Evolutionary conservation across 1,284 basidiomycete species (phyloP).

Genomic region (Mrakiaceae sp.): DNA sequence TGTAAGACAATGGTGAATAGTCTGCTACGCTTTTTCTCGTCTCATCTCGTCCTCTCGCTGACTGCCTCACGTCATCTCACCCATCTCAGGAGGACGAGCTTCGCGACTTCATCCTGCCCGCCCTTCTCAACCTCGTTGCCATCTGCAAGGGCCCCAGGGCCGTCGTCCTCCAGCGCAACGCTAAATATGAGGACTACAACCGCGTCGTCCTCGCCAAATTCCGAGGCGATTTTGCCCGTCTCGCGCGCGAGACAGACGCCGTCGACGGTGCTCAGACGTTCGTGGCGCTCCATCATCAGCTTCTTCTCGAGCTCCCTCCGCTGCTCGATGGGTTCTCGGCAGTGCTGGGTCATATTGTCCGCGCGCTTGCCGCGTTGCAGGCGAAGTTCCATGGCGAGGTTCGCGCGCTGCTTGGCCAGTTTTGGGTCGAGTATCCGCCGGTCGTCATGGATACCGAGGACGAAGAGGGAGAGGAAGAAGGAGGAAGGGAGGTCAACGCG

Average conservation of each 20-base stretch:
- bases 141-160: slow-evolving; percentile 29
- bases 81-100: slow-evolving; percentile 26
- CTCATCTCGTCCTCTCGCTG: not conserved
- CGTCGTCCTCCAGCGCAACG: slow-evolving; percentile 29
- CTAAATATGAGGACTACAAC: slow-evolving; percentile 30
- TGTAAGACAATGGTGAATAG: slow-evolving; percentile 30
- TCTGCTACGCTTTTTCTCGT: slow-evolving; percentile 16
- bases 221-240: slow-evolving; percentile 16
- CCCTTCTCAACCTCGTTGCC: slow-evolving; percentile 28
- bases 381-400: slow-evolving; percentile 24
- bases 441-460: slow-evolving; percentile 5
- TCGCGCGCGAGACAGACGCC: slow-evolving; percentile 20
- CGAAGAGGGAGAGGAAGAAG: not conserved
- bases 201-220: slow-evolving; percentile 23
- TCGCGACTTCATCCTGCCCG: slow-evolving; percentile 28
- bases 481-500: too few relatives aligned
- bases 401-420: slow-evolving; percentile 22
- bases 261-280: slow-evolving; percentile 31
- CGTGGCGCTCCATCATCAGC: slow-evolving; percentile 34
- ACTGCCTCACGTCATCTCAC: not conserved
- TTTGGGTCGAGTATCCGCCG: slow-evolving; percentile 17
- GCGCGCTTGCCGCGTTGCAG: slow-evolving; percentile 29
- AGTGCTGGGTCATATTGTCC: slow-evolving; percentile 30
- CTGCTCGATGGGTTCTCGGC: slow-evolving; percentile 32
- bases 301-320: slow-evolving; percentile 33